Percentiles rank a stretch among this genome's conserved stretches.
Conservation (phyloP, 495 filamentous ascomycete species). For the Viridothelium virens region DNA sequence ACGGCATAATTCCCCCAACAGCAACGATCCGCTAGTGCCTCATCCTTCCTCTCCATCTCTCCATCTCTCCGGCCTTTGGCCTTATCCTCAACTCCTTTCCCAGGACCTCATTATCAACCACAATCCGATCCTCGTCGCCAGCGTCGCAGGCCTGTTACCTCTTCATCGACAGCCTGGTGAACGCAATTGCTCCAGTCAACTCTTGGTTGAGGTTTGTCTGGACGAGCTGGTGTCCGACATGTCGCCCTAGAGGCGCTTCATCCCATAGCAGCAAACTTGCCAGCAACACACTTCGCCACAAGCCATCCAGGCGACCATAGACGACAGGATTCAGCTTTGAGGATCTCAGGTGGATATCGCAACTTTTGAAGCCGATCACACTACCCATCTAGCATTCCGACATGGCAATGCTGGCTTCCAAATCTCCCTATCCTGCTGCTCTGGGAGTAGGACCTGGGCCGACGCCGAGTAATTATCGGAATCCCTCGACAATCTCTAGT, state of each 20-base stretch:
- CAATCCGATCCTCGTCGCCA: not conserved
- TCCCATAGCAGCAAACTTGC: not conserved
- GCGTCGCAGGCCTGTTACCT: not conserved
- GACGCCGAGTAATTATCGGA: slow-evolving; percentile 48
- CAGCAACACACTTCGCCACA: slow-evolving; percentile 1
- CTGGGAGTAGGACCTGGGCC: slow-evolving; percentile 45
- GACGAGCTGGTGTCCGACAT: not conserved
- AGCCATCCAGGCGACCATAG: not conserved
- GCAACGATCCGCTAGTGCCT: not conserved
- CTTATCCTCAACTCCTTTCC: not conserved
- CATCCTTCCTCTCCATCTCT: slow-evolving; percentile 4
- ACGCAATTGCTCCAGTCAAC: slow-evolving; percentile 1
- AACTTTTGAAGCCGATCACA: not conserved
- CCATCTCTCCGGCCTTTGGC: not conserved
- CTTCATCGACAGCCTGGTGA: not conserved
- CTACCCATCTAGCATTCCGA: not conserved
- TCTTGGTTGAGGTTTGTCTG: slow-evolving; percentile 9
- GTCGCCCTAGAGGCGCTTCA: slow-evolving; percentile 5
- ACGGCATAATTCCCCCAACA: slow-evolving; percentile 3
- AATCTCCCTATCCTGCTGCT: slow-evolving; percentile 64
- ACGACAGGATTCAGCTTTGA: not conserved
- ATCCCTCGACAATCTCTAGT: slow-evolving; percentile 45
- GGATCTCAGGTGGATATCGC: not conserved
- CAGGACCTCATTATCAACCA: not conserved
- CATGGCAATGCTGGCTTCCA: slow-evolving; percentile 85